A percentile compares a stretch with the other conserved stretches of the same genome.
phyloP scores from a whole-genome alignment of 1,284 basidiomycete genomes.

The Apiotrichum gracile region DNA sequence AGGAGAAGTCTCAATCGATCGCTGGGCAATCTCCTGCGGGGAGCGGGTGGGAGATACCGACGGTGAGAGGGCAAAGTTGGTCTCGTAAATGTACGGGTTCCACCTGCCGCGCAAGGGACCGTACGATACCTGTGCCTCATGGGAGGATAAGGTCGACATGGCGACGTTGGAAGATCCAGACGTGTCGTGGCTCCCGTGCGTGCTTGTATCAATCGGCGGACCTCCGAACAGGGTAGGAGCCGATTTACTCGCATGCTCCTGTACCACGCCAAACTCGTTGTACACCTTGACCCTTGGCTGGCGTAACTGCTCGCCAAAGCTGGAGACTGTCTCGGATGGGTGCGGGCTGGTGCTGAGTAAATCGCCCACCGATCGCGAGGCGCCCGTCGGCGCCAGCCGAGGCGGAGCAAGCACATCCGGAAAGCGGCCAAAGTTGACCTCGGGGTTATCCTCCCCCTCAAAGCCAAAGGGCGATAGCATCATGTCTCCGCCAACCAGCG shows the following conservation, averaged over 20 bases:
- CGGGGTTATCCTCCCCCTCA: background rate
- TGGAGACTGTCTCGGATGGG: background rate
- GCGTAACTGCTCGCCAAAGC: background rate
- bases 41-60: too few relatives aligned
- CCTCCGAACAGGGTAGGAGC: background rate
- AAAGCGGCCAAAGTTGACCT: background rate
- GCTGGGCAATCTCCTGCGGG: too few relatives aligned
- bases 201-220: background rate
- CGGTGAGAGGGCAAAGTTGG: too few relatives aligned
- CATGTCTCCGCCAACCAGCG: constrained; percentile 9
- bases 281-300: background rate
- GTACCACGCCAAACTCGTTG: constrained; percentile 11
- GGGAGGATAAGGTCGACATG: background rate
- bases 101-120: too few relatives aligned
- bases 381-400: background rate
- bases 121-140: background rate
- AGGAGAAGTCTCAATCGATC: too few relatives aligned
- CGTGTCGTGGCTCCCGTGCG: background rate
- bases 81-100: too few relatives aligned
- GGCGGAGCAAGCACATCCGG: background rate
- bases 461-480: constrained; percentile 15
- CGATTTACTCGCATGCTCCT: background rate
- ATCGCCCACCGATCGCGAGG: background rate
- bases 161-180: background rate
- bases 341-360: background rate